phyloP scores from a whole-genome alignment of 495 filamentous ascomycete species.

The Talaromyces ruber region DNA sequence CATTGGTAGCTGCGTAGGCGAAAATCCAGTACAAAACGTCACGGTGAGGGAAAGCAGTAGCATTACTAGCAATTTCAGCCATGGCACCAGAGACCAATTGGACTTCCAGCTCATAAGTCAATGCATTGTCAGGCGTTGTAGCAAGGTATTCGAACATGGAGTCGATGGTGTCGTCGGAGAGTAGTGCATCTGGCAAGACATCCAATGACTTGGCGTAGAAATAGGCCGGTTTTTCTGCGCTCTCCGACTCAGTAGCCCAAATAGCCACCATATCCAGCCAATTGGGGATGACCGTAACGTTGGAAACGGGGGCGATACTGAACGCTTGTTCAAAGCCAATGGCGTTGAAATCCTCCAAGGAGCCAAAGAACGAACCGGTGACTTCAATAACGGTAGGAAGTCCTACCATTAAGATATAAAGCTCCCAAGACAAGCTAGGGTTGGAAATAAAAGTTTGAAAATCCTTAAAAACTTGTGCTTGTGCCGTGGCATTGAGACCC shows the following conservation, averaged over 20 bases:
- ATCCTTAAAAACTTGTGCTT: slow-evolving; percentile 24
- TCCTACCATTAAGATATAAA: slow-evolving; percentile 32
- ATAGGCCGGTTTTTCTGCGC: slow-evolving; percentile 24
- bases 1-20: slow-evolving; percentile 33
- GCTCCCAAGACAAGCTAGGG: slow-evolving; percentile 42
- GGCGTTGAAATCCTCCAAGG: slow-evolving; percentile 25
- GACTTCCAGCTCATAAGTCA: slow-evolving; percentile 36
- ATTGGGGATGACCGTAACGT: slow-evolving; percentile 36
- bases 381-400: slow-evolving; percentile 21
- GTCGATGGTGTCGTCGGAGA: slow-evolving; percentile 27
- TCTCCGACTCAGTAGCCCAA: slow-evolving; percentile 36
- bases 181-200: slow-evolving; percentile 35
- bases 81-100: slow-evolving; percentile 35
- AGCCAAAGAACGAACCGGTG: slow-evolving; percentile 33
- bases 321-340: slow-evolving; percentile 22
- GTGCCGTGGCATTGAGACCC: slow-evolving; percentile 21
- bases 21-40: slow-evolving; percentile 38
- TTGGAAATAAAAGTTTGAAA: slow-evolving; percentile 30
- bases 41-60: slow-evolving; percentile 37
- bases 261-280: slow-evolving; percentile 46
- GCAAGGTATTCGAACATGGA: slow-evolving; percentile 36
- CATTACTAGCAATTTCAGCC: slow-evolving; percentile 26
- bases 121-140: slow-evolving; percentile 28
- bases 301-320: slow-evolving; percentile 19
- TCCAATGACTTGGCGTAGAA: slow-evolving; percentile 42